Evolutionary conservation across 306 rosid species (phyloP).

Genomic region (Prunus mongolica): DNA sequence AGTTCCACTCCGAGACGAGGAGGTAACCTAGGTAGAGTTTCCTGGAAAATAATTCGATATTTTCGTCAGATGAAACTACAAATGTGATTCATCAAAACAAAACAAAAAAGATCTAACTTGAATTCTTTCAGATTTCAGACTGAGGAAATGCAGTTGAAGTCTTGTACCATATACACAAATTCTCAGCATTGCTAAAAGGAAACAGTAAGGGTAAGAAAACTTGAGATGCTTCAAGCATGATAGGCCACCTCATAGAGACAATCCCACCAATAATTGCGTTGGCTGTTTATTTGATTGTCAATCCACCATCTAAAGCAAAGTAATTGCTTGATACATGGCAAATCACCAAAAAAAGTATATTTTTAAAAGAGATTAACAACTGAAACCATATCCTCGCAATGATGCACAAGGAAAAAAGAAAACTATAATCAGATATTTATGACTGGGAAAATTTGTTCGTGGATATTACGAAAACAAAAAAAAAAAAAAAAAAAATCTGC

Average conservation of each 20-base stretch:
- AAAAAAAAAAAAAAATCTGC: neutral
- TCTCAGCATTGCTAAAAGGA: neutral
- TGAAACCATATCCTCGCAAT: neutral
- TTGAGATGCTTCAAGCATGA: constrained; percentile 2
- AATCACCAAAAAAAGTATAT: neutral
- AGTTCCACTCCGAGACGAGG: constrained; percentile 91
- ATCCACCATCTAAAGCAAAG: constrained; percentile 24
- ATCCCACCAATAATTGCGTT: neutral
- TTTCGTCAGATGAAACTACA: constrained; percentile 17
- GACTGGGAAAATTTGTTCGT: neutral
- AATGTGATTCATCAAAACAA: constrained; percentile 3
- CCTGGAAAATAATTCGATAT: constrained; percentile 42
- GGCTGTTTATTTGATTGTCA: constrained; percentile 5
- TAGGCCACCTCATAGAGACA: neutral
- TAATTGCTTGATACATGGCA: neutral
- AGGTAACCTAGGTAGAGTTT: constrained; percentile 67
- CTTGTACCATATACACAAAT: neutral
- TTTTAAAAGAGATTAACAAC: neutral
- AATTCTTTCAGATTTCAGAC: neutral
- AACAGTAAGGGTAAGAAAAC: neutral
- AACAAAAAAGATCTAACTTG: neutral
- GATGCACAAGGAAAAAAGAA: neutral
- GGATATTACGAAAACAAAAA: neutral
- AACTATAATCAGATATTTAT: neutral
- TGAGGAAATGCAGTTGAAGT: neutral